Evolutionary conservation across 2,329 filamentous ascomycete species (phyloP).

Genomic region (Cercospora brassicicola): DNA sequence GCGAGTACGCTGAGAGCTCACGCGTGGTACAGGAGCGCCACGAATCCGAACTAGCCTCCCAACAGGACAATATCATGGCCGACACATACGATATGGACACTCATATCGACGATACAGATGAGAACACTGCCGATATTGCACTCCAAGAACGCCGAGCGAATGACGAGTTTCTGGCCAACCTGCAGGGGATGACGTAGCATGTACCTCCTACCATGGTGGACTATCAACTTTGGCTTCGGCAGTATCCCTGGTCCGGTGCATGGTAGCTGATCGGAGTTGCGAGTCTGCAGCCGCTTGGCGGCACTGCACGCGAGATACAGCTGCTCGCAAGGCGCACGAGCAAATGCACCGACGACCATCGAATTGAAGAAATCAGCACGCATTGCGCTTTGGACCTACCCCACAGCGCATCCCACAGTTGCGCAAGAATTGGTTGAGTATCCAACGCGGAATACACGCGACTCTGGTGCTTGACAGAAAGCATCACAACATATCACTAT

Average conservation of each 20-base stretch:
- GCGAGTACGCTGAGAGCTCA: conserved; percentile 14
- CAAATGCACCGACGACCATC: neutral
- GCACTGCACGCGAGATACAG: too few relatives aligned
- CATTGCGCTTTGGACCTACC: neutral
- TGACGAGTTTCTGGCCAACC: conserved; percentile 10
- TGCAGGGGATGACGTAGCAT: conserved; percentile 11
- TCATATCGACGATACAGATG: neutral
- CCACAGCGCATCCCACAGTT: neutral
- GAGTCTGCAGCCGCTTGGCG: neutral
- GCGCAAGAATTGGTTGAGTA: neutral
- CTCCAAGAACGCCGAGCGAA: conserved; percentile 8
- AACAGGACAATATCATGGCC: conserved; percentile 11
- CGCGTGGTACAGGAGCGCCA: conserved; percentile 1
- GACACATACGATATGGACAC: conserved; percentile 1
- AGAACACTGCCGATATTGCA: neutral
- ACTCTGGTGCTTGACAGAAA: too few relatives aligned
- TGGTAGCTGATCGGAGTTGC: neutral
- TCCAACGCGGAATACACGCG: too few relatives aligned
- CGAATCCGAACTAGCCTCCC: neutral
- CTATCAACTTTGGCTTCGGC: neutral
- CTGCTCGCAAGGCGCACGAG: neutral
- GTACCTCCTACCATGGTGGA: neutral
- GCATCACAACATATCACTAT: neutral
- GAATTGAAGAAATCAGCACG: neutral
- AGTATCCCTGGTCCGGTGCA: neutral